These are phyloP conservation scores for Poronia punctata DNA, from an alignment of 495 filamentous ascomycete genomes.

Conservation along the genomic window DNA sequence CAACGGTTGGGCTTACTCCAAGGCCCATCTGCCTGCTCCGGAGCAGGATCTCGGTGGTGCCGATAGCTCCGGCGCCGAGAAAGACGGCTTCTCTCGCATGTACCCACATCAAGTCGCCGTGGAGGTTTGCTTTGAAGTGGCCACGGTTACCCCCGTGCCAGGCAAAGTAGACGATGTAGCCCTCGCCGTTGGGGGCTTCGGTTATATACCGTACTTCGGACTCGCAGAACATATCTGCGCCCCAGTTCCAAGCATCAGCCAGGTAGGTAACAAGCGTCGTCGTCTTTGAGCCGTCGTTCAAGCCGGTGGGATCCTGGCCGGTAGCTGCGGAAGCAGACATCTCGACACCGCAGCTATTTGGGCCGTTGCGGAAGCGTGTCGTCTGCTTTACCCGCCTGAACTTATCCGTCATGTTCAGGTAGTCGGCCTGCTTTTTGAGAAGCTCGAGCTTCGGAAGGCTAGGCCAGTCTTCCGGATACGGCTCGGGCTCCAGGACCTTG, in stretches of 20 bases:
- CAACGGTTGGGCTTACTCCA: constrained; percentile 49
- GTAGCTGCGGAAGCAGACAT: constrained; percentile 54
- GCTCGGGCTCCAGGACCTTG: constrained; percentile 50
- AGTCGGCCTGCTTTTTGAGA: constrained; percentile 49
- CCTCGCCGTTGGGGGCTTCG: constrained; percentile 37
- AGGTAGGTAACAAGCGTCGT: constrained; percentile 60
- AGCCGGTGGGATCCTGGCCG: constrained; percentile 55
- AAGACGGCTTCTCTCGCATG: constrained; percentile 55
- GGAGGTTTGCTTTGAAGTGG: constrained; percentile 48
- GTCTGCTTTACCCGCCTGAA: constrained; percentile 55
- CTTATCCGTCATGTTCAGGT: constrained; percentile 42
- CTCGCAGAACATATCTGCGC: constrained; percentile 65
- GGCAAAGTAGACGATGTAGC: constrained; percentile 58
- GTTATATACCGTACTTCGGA: constrained; percentile 63
- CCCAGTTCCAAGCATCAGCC: constrained; percentile 70
- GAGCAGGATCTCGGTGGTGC: constrained; percentile 60
- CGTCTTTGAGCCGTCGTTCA: constrained; percentile 64
- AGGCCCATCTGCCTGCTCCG: constrained; percentile 55
- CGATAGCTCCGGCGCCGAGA: constrained; percentile 54
- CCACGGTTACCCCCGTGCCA: constrained; percentile 57
- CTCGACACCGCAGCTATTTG: constrained; percentile 54
- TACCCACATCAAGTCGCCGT: constrained; percentile 63
- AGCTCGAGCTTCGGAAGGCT: constrained; percentile 48
- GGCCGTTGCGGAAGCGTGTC: constrained; percentile 52
- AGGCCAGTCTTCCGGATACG: constrained; percentile 52